phyloP scores from a whole-genome alignment of 2,329 filamentous ascomycete species.

The Myotisia sp. region DNA sequence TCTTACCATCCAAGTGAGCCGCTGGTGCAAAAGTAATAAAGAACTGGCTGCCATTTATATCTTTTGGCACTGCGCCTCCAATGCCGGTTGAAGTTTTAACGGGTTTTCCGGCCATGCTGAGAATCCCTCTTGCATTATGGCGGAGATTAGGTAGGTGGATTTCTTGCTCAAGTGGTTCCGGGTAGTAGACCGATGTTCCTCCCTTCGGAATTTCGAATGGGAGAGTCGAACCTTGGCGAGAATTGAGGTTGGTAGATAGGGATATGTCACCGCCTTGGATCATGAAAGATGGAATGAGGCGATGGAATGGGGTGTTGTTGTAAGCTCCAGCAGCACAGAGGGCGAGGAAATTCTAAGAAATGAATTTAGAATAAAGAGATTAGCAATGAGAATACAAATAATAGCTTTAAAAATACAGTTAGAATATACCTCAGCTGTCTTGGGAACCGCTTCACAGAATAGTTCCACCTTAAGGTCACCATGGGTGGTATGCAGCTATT shows the following conservation, averaged over 20 bases:
- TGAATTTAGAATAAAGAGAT: too few relatives aligned
- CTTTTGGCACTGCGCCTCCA: conserved; percentile 16
- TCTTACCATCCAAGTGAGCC: conserved; percentile 51
- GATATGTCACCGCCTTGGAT: conserved; percentile 46
- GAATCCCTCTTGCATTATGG: conserved; percentile 43
- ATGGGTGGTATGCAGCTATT: conserved; percentile 62
- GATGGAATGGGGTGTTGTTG: conserved; percentile 48
- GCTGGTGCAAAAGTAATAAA: conserved; percentile 49
- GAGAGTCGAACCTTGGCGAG: conserved; percentile 29
- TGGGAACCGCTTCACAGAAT: conserved; percentile 88
- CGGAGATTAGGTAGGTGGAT: conserved; percentile 42
- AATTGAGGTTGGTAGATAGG: conserved; percentile 23
- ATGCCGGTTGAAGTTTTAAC: conserved; percentile 31
- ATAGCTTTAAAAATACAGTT: too few relatives aligned
- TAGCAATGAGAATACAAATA: not conserved
- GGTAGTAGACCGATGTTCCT: conserved; percentile 42
- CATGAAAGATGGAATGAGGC: conserved; percentile 50
- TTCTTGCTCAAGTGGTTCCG: conserved; percentile 46
- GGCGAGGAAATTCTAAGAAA: conserved; percentile 47
- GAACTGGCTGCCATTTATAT: conserved; percentile 47
- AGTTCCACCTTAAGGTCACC: conserved; percentile 91
- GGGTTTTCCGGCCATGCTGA: conserved; percentile 45
- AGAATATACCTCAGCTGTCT: conserved; percentile 71
- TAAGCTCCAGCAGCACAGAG: conserved; percentile 49
- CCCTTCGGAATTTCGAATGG: conserved; percentile 39